Conservation (phyloP, 352 stramenopile species). For the Pythium vanterpoolii region DNA sequence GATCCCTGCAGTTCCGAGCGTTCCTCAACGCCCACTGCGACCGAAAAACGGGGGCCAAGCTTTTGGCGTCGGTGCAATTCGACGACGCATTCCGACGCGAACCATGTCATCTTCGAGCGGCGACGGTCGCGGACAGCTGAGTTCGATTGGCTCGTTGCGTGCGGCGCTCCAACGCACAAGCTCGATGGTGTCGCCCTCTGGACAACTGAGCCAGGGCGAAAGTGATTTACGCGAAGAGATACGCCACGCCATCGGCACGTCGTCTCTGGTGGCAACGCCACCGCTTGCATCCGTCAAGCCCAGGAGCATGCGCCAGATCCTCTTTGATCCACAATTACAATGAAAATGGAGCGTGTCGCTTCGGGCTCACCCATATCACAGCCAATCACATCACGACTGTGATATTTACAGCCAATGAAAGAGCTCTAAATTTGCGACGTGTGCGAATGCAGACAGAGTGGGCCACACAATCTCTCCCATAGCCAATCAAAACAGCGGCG, state of each 20-base stretch:
- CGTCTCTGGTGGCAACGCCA: neutral
- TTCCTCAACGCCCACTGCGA: constrained; percentile 26
- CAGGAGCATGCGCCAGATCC: constrained; percentile 7
- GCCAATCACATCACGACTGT: neutral
- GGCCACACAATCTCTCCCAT: neutral
- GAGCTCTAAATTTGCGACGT: constrained; percentile 1
- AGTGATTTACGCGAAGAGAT: constrained; percentile 2
- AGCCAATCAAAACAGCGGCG: constrained; percentile 10
- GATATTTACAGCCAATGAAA: neutral
- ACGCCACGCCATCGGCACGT: neutral
- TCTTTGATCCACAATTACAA: neutral
- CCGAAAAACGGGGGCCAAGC: constrained; percentile 30
- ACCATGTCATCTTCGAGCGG: neutral
- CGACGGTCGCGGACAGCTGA: constrained; percentile 4
- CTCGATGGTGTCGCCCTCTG: neutral
- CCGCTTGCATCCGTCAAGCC: neutral
- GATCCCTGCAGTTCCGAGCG: constrained; percentile 7
- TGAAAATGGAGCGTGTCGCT: neutral
- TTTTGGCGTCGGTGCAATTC: constrained; percentile 12
- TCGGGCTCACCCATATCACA: constrained; percentile 1
- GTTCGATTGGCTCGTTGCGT: constrained; percentile 28
- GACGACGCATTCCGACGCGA: neutral
- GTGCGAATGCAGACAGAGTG: neutral
- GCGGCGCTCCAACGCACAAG: constrained; percentile 7
- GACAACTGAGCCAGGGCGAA: neutral